Percentiles rank a stretch among this genome's conserved stretches.
Conservation (phyloP, 2,329 filamentous ascomycete genomes). For the Clarireedia paspali region DNA sequence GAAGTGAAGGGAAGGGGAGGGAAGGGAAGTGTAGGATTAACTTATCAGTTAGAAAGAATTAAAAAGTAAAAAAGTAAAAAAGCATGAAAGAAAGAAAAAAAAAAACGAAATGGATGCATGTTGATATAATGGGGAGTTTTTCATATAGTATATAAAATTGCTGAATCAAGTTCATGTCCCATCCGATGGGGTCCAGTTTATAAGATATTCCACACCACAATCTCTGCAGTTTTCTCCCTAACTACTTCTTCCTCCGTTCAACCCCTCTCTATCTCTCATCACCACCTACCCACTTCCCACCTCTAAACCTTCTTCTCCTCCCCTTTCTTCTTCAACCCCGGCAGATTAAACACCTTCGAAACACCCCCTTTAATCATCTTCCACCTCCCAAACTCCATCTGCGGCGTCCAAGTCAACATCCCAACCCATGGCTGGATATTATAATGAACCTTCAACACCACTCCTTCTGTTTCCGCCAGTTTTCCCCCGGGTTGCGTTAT, state of each 20-base stretch:
- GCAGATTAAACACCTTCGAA: constrained; percentile 57
- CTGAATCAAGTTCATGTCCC: not conserved
- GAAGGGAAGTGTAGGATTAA: no score
- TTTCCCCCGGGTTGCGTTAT: constrained; percentile 83
- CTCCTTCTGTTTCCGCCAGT: constrained; percentile 65
- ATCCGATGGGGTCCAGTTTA: not conserved
- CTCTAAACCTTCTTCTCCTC: constrained; percentile 14
- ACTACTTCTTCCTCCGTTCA: not conserved
- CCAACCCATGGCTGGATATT: constrained; percentile 98
- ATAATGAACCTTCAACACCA: constrained; percentile 78
- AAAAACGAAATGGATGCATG: no score
- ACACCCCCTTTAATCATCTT: constrained; percentile 55
- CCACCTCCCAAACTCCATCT: constrained; percentile 52
- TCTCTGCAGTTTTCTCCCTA: not conserved
- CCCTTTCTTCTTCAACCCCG: constrained; percentile 50
- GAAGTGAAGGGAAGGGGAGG: no score
- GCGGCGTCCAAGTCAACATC: constrained; percentile 68
- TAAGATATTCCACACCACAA: not conserved
- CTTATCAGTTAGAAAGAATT: no score
- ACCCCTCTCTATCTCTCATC: not conserved
- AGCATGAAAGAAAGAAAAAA: no score
- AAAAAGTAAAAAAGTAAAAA: no score
- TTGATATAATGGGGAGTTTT: no score
- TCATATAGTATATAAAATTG: no score
- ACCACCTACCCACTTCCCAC: not conserved